Evolutionary conservation across 768 basidiomycete species (phyloP), one percentile per base, ranked within the genome.

Genomic region (Tephrocybe sp.): DNA sequence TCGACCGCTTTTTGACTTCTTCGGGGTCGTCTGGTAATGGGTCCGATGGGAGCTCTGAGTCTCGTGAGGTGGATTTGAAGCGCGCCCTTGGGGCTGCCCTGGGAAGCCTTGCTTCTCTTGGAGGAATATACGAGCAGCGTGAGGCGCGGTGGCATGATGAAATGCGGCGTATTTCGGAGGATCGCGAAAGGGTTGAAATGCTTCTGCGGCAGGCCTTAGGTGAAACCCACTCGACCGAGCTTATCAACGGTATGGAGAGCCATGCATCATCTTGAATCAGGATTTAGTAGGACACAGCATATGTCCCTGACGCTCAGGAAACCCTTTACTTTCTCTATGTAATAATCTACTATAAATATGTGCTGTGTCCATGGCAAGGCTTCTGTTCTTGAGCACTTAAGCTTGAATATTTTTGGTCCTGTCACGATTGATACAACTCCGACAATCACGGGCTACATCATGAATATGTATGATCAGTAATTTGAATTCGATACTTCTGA

Each of bases 101-200:
- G 43, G 83, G 80, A 1, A 88, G 87, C 58, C 74, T 90, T 20
- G 77, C 78, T 23, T 73, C 78, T 15, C 70, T 92, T 46, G 78
- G 83, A 28, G 66, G 70, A 28, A 83, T 91, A 28, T 90, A 88
- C 48, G 85, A 84, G 18, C 76, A 85, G 55, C 72, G 88, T 15
- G 87, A 86, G 62, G 74, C 76, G 42, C 72, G 88, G 36, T 88
- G 87, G 83, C 67, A 74, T 33, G 85, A 88, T 14, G 88, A 89
- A 68, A 84, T 90, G 77, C 65, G 74, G 21, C 72, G 79, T 51
- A 73, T 88, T 50, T 71, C 74, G 42, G 82, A 85, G 24, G 90
- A 92, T 50, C 73, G 86, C 12, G 85, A 87, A 60, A 67, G 75
- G 15, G 81, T 90, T 3, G 84, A 86, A 57, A 57, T 88, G 47